Evolutionary conservation across 495 filamentous ascomycete species (phyloP), one percentile per base, ranked within the genome.

Genomic region (Penicillium pulvis): DNA sequence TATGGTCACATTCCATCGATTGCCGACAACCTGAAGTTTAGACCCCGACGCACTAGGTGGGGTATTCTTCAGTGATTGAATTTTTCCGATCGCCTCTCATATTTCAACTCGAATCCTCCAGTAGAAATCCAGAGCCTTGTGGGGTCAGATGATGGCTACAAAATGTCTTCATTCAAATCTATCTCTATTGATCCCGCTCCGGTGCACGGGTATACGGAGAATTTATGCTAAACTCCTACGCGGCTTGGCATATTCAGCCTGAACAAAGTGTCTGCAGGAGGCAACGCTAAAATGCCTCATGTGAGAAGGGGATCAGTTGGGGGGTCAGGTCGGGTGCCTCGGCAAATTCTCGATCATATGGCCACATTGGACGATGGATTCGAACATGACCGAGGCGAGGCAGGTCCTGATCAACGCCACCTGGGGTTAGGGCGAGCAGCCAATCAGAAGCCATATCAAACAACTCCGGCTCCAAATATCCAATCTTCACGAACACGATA

Each of bases 401-500:
- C 20, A 85, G 51, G 58, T 83, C 76, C 61, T 85, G 82, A 56
- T 85, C 81, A 42, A 85, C 81, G 31, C 81, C 82, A 2, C 82
- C 82, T 6, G 80, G 80, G 1, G 81, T 83, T 12, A 85, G 69
- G 9, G 65, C 81, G 0, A 83, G 74, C 75, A 81, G 81, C 82
- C 82, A 85, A 51, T 80, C 80, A 11, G 69, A 64, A 0, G 82
- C 81, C 80, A 83, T 84, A 42, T 74, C 73, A 51, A 79, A 83
- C 1, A 85, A 61, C 41, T 85, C 80, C 16, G 83, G 83, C 60
- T 85, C 82, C 11, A 85, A 61, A 57, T 85, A 85, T 19, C 83
- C 82, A 50, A 85, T 85, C 68, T 85, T 85, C 6, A 85, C 81
- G 17, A 85, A 75, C 12, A 85, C 80, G 16, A 85, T 77, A 56